Base-by-base conservation (phyloP, 2,329 filamentous ascomycete genomes). In the Aspergillus sp. region DNA sequence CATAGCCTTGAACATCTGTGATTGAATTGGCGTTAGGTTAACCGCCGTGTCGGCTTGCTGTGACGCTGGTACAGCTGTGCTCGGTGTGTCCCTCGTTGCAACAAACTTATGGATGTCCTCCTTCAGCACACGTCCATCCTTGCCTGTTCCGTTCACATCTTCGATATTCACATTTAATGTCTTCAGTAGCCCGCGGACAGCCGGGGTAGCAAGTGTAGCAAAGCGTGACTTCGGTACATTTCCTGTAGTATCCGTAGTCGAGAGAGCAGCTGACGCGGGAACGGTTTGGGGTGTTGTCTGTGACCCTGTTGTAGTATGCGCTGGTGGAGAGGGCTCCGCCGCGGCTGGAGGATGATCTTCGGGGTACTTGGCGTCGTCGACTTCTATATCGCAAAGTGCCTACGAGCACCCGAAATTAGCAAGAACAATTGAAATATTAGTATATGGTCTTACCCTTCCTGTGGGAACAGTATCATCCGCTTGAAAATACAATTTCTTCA, bases 1-100 rank as follows among this genome's bases (percentile, higher is more conserved):
- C 95, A 99, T 99, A 59, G 87, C 84, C 79, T 96, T 97, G 86
- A 96, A 98, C 95, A 99, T 99, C 71, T 91, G 89, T 39, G 85
- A 82, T 77, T 98, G 93, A 14, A 90, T 89, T 39, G 87, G 88
- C 12, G 90, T 90, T 60, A 99, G 80, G 57, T 84, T 79, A 33
- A 88, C 81, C 2, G 81, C 75, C 8, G 86, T 89, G 75, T 98
- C 95, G 54, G 78, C 79, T 73, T 90, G 88, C 41, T 67, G 69
- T 41, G 70, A 60, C 8, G n/a, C n/a, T 46, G 78, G 77, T 2
- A 81, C 66, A 21, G 50, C 51, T 59, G 65, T 53, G 61, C 63
- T 61, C 62, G n/a, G 21, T 63, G 39, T 40, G 60, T 84, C 77
- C 65, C 83, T 78, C 52, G 70, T 70, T 66, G 89, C 82, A 45